Conservation (phyloP, 352 stramenopile genomes). For the Pythium utonaiense region DNA sequence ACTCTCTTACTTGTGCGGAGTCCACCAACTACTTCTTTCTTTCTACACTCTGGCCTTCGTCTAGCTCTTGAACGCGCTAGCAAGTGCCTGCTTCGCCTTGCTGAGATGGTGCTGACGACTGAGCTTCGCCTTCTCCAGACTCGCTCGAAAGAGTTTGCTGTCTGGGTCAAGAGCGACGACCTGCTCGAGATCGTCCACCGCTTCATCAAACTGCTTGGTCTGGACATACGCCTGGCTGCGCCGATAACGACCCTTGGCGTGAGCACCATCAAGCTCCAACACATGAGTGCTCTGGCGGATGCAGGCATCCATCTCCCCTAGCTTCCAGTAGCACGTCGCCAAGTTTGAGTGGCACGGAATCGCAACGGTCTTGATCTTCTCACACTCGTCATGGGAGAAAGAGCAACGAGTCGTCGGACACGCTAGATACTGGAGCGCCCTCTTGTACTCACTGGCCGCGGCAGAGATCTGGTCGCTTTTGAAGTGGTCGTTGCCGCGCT, state of each 20-base stretch:
- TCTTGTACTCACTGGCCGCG: slow-evolving; percentile 30
- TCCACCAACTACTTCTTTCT: too few species aligned
- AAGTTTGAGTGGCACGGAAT: slow-evolving; percentile 58
- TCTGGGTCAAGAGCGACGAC: slow-evolving; percentile 34
- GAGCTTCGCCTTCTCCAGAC: slow-evolving; percentile 17
- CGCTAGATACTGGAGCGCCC: slow-evolving; percentile 54
- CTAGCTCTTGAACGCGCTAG: slow-evolving; percentile 9
- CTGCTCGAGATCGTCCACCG: slow-evolving; percentile 45
- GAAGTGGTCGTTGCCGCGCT: slow-evolving; percentile 54
- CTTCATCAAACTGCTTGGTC: slow-evolving; percentile 54
- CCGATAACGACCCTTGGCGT: slow-evolving; percentile 64
- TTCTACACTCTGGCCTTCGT: too few species aligned
- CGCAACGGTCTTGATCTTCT: slow-evolving; percentile 30
- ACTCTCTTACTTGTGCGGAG: too few species aligned
- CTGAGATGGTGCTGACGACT: slow-evolving; percentile 9
- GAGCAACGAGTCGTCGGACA: slow-evolving; percentile 32
- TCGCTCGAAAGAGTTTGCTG: slow-evolving; percentile 29
- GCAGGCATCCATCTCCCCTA: slow-evolving; percentile 33
- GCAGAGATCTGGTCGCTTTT: slow-evolving; percentile 30
- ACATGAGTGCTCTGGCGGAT: slow-evolving; percentile 47
- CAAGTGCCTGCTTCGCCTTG: slow-evolving; percentile 22
- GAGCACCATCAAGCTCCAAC: slow-evolving; percentile 35
- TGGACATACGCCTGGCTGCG: slow-evolving; percentile 57
- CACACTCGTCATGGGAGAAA: slow-evolving; percentile 37
- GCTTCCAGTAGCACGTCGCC: slow-evolving; percentile 60